Percentiles rank a stretch among this genome's conserved stretches.
These are phyloP conservation scores for Paraphoma chrysanthemicola DNA, from an alignment of 2,329 filamentous ascomycete genomes.

Conservation along the genomic window DNA sequence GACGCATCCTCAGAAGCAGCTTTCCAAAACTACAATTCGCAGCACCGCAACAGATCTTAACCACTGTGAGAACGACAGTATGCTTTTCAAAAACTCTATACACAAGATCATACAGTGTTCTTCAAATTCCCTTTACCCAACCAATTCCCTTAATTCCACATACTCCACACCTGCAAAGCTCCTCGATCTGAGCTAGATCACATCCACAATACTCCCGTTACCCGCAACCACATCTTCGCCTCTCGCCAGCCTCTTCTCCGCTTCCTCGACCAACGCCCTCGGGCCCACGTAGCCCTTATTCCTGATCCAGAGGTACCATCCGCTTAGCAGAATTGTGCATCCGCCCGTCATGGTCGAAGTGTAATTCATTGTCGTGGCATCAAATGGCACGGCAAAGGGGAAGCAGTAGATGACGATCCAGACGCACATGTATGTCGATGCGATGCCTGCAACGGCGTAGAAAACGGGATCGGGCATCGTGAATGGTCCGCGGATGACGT, in stretches of 20 bases:
- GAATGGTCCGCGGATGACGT: slow-evolving; percentile 65
- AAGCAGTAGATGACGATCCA: slow-evolving; percentile 71
- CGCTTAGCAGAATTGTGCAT: slow-evolving; percentile 56
- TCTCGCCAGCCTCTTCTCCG: slow-evolving; percentile 19
- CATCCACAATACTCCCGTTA: not conserved
- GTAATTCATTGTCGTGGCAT: slow-evolving; percentile 62
- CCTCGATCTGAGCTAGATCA: not conserved
- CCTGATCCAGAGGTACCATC: slow-evolving; percentile 52
- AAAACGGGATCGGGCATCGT: slow-evolving; percentile 52
- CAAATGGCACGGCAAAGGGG: slow-evolving; percentile 55
- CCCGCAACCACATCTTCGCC: slow-evolving; percentile 11
- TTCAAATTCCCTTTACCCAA: not conserved
- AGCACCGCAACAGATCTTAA: no score
- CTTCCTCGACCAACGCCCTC: slow-evolving; percentile 30
- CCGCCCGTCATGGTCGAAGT: slow-evolving; percentile 60
- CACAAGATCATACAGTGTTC: no score
- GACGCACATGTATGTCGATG: slow-evolving; percentile 64
- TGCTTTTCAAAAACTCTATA: not conserved
- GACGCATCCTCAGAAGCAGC: no score
- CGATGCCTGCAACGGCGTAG: slow-evolving; percentile 60
- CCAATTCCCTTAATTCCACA: not conserved
- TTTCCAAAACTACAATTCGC: no score
- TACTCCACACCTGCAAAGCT: not conserved
- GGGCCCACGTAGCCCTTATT: slow-evolving; percentile 50
- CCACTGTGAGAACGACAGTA: no score